Conservation (phyloP, 495 filamentous ascomycete species). For the Parathielavia appendiculata region DNA sequence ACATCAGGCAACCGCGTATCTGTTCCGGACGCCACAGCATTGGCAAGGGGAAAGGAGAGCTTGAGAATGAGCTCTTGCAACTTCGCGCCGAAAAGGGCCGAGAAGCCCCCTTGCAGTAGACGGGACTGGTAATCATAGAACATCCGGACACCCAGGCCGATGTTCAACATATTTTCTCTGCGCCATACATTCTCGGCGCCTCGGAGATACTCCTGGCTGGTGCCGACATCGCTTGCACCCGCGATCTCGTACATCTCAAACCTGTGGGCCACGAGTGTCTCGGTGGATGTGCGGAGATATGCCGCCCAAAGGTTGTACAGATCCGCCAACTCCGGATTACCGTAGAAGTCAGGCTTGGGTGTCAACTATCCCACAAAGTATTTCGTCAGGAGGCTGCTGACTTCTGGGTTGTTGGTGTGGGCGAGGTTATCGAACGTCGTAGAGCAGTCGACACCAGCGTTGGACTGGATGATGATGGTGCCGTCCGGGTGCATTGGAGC, state of each 20-base stretch:
- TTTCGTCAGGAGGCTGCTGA: conserved; percentile 44
- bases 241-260: conserved; percentile 49
- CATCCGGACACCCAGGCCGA: conserved; percentile 42
- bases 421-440: conserved; percentile 49
- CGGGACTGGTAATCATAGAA: conserved; percentile 50
- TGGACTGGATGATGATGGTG: conserved; percentile 48
- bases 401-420: conserved; percentile 49
- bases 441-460: conserved; percentile 48
- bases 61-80: conserved; percentile 49
- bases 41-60: conserved; percentile 44
- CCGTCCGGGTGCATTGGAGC: conserved; percentile 47
- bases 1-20: conserved; percentile 43
- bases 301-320: conserved; percentile 45
- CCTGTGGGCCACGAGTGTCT: conserved; percentile 45
- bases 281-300: conserved; percentile 43
- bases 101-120: conserved; percentile 47
- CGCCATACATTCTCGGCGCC: conserved; percentile 40
- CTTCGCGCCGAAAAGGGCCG: conserved; percentile 44
- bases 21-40: conserved; percentile 27
- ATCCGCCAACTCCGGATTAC: conserved; percentile 33
- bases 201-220: conserved; percentile 18
- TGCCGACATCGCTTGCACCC: conserved; percentile 29
- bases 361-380: conserved; percentile 50
- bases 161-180: conserved; percentile 40
- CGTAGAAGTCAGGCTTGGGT: conserved; percentile 43